Conservation (phyloP, 2,329 filamentous ascomycete species). For the Didymellaceae sp. region DNA sequence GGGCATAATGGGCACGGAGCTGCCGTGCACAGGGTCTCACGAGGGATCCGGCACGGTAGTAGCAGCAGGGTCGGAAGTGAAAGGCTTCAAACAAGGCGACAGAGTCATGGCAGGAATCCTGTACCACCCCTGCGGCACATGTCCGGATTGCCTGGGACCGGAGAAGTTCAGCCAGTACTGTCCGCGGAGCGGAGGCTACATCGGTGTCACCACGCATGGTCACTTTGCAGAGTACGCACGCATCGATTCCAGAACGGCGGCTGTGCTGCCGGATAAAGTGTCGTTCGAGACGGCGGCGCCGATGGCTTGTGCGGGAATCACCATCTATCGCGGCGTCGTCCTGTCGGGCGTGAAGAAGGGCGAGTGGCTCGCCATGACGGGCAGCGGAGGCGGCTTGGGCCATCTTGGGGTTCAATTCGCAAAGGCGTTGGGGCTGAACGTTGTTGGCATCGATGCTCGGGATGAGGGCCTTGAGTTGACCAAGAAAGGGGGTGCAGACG, state of each 20-base stretch:
- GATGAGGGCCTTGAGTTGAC: conserved; percentile 65
- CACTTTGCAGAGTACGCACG: conserved; percentile 54
- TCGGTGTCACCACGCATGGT: conserved; percentile 55
- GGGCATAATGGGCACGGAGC: conserved; percentile 56
- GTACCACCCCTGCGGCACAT: conserved; percentile 60
- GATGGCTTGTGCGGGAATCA: conserved; percentile 47
- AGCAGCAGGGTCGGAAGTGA: conserved; percentile 52
- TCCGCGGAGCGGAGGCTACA: conserved; percentile 16
- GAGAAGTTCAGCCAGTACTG: conserved; percentile 63
- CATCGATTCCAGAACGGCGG: conserved; percentile 24
- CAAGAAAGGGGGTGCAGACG: conserved; percentile 57
- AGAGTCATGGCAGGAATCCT: conserved; percentile 64
- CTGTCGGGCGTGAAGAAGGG: conserved; percentile 72
- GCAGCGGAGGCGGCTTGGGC: conserved; percentile 80
- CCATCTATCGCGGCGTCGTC: conserved; percentile 81
- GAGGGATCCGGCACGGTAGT: conserved; percentile 65
- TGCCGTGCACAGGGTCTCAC: conserved; percentile 56
- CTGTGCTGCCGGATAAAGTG: conserved; percentile 28
- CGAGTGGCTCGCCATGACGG: conserved; percentile 79
- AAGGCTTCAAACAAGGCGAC: conserved; percentile 57
- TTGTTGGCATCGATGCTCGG: conserved; percentile 81
- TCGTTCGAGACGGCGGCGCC: conserved; percentile 33
- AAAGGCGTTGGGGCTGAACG: conserved; percentile 80
- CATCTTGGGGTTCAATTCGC: conserved; percentile 82
- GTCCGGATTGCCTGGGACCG: conserved; percentile 59